These are phyloP conservation scores for Sextonia rubra DNA, from an alignment of 164 flowering plant species.

Conservation along the genomic window DNA sequence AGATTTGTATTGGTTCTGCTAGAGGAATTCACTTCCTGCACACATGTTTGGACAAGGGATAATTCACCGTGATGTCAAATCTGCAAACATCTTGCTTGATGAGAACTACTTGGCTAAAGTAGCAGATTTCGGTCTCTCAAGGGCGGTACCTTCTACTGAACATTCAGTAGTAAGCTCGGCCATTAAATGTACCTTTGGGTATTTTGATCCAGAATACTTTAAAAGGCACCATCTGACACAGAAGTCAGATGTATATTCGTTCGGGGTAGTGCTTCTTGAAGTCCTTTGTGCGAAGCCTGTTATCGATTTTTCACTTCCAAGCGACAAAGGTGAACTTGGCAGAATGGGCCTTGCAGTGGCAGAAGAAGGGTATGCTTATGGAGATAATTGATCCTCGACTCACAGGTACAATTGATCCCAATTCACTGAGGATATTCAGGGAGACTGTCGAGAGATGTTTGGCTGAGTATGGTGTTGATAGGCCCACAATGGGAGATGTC, in stretches of 20 bases:
- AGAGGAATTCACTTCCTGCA: conserved; percentile 12
- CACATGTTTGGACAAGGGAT: neutral
- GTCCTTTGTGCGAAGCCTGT: conserved; percentile 33
- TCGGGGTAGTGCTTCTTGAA: conserved; percentile 21
- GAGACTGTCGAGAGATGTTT: too few species aligned
- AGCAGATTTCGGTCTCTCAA: neutral
- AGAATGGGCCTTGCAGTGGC: too few species aligned
- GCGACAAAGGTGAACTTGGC: too few species aligned
- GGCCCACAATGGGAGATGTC: too few species aligned
- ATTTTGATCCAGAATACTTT: conserved; percentile 67
- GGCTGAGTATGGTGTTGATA: too few species aligned
- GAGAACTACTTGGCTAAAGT: conserved; percentile 4
- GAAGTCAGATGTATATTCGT: conserved; percentile 10
- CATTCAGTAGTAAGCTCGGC: too few species aligned
- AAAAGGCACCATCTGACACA: conserved; percentile 9
- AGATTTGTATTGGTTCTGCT: conserved; percentile 10
- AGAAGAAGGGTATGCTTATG: too few species aligned
- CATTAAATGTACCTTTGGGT: conserved; percentile 71
- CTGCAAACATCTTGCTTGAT: conserved; percentile 9
- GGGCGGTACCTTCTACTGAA: too few species aligned
- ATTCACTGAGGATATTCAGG: too few species aligned
- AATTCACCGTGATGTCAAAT: conserved; percentile 7
- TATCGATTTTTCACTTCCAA: too few species aligned
- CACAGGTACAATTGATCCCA: too few species aligned
- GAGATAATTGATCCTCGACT: too few species aligned